Evolutionary conservation across 257 asterid species (phyloP), one percentile per base, ranked within the genome.

Genomic region (Forsythia suspensa): DNA sequence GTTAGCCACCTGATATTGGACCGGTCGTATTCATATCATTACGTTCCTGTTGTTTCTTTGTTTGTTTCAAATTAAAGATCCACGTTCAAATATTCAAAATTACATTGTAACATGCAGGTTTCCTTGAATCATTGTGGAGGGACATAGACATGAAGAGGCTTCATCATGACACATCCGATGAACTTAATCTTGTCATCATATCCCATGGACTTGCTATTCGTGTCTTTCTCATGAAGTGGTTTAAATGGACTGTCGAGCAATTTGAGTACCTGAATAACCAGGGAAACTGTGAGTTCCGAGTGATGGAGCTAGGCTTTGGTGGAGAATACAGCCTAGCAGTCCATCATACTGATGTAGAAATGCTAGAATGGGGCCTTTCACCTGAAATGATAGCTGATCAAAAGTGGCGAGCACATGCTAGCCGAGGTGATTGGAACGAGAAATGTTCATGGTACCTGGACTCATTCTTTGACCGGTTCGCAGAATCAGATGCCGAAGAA

Each of bases 121-220:
- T 89, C 82, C 91, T 89, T 15, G 94, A 89, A 83, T 87, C 91
- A 38, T 67, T 89, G 46, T 89, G 94, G 94, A 87, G 94, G 89
- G 94, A 89, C 85, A 89, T 89, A 77, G 94, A 87, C 59, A 86
- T 89, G 91, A 81, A 83, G 80, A 82, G 94, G 87, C 89, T 89
- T 37, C 84, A 81, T 61, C 86, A 77, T 0, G 81, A 83, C 52
- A 72, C 84, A 6, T 24, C 86, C 2, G 87, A 87, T 5, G 88
- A 88, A 38, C 86, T 89, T 18, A 89, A 89, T 71, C 89, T 89
- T 3, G 71, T 89, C 48, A 89, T 89, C 72, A 51, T 89, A 51
- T 89, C 91, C 13, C 91, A 89, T 21, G 94, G 94, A 10, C 91
- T 89, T 8, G 94, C 94, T 20, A 82, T 87, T 21, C 91, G 91